Evolutionary conservation across 768 basidiomycete genomes (phyloP).

Genomic region (Lactarius tabidus): DNA sequence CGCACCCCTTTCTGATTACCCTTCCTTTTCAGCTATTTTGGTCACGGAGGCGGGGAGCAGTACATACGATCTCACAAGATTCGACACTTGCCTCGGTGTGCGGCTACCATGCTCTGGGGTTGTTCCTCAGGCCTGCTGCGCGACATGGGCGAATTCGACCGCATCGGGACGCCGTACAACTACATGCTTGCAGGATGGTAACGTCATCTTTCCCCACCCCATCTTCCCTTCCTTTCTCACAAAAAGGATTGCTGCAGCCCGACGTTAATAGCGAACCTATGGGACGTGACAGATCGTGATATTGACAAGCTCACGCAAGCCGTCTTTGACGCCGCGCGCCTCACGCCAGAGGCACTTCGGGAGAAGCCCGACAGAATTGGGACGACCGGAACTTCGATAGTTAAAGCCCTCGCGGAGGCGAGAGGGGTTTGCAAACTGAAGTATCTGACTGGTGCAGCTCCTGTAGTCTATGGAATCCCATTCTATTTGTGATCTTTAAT

Average conservation of each 20-base stretch:
- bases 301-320: conserved; percentile 89
- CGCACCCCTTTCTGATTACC: conserved; percentile 8
- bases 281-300: conserved; percentile 98
- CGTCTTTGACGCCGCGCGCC: conserved; percentile 69
- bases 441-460: conserved; percentile 93
- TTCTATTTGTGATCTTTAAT: conserved; percentile 57
- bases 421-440: conserved; percentile 82
- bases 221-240: background rate
- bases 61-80: conserved; percentile 88
- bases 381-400: conserved; percentile 45
- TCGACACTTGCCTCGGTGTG: conserved; percentile 76
- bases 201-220: conserved; percentile 35
- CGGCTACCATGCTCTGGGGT: conserved; percentile 96
- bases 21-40: conserved; percentile 71
- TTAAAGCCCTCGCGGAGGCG: conserved; percentile 74
- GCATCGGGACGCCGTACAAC: conserved; percentile 85
- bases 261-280: conserved; percentile 88
- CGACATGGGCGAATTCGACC: conserved; percentile 93
- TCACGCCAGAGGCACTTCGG: conserved; percentile 37
- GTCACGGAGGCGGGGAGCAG: conserved; percentile 94
- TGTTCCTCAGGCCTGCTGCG: conserved; percentile 89
- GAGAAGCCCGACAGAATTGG: conserved; percentile 27
- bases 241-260: conserved; percentile 44
- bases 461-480: conserved; percentile 93
- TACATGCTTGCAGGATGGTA: conserved; percentile 99